Evolutionary conservation across 2,329 filamentous ascomycete species (phyloP).

Genomic region (Thelonectria discophora): DNA sequence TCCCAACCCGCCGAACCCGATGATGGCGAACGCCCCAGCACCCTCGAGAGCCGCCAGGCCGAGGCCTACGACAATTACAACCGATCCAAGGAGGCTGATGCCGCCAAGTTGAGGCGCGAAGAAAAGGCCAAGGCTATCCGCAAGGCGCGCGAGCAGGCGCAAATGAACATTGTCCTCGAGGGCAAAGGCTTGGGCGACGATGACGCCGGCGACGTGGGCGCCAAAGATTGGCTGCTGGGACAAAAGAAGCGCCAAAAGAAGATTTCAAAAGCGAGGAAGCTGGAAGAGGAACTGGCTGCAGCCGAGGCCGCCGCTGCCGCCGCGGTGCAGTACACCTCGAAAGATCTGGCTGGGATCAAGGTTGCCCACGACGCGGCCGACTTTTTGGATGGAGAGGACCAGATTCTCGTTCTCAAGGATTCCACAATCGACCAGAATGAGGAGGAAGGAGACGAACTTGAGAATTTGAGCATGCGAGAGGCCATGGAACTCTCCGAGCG

Average conservation of each 20-base stretch:
- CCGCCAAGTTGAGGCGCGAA: conserved; percentile 79
- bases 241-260: conserved; percentile 96
- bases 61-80: conserved; percentile 77
- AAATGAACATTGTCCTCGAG: conserved; percentile 77
- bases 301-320: conserved; percentile 73
- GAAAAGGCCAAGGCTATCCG: conserved; percentile 84
- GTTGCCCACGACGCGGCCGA: conserved; percentile 87
- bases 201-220: conserved; percentile 73
- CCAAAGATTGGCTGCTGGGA: conserved; percentile 85
- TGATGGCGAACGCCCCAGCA: conserved; percentile 76
- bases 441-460: conserved; percentile 89
- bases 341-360: conserved; percentile 88
- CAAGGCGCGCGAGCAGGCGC: conserved; percentile 85
- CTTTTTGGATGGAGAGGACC: conserved; percentile 84
- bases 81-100: conserved; percentile 73
- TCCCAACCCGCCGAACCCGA: conserved; percentile 66
- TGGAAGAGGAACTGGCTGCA: conserved; percentile 80
- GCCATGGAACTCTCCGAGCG: conserved; percentile 77
- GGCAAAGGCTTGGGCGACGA: conserved; percentile 85
- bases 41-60: conserved; percentile 81
- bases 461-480: conserved; percentile 77
- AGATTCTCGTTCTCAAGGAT: conserved; percentile 95
- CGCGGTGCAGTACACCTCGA: conserved; percentile 77
- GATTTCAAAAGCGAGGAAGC: conserved; percentile 78
- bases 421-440: conserved; percentile 84